Evolutionary conservation across 176 grass and related monocot species (phyloP).

Genomic region (Alopecurus myosuroides): DNA sequence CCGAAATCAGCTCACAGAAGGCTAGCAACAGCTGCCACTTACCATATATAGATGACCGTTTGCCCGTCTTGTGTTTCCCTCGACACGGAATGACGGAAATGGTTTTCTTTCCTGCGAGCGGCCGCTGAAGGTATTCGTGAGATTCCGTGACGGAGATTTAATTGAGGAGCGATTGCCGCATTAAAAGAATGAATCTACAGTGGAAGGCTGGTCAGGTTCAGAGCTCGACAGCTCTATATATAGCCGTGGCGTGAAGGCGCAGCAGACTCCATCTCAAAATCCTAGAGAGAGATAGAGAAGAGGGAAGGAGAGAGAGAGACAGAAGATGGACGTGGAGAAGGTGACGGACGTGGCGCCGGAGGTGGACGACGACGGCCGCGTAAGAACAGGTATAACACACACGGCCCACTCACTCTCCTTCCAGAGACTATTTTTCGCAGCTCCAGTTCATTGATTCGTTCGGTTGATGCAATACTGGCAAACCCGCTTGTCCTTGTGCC

Average conservation of each 20-base stretch:
- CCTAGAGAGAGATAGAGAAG: neutral
- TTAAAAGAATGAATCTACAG: constrained; percentile 53
- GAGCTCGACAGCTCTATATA: constrained; percentile 25
- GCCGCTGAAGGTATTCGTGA: neutral
- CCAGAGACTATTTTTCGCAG: neutral
- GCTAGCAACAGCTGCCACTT: neutral
- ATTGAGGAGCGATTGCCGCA: constrained; percentile 18
- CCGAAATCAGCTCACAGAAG: neutral
- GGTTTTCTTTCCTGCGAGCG: neutral
- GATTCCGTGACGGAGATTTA: constrained; percentile 4
- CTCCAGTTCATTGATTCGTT: neutral
- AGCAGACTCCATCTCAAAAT: neutral
- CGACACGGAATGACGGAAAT: neutral
- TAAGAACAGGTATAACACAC: constrained; percentile 59
- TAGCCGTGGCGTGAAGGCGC: constrained; percentile 1
- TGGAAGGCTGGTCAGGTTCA: constrained; percentile 48
- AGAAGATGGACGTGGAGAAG: constrained; percentile 50
- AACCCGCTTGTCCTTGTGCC: neutral
- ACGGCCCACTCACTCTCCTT: neutral
- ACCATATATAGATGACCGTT: neutral
- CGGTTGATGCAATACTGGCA: neutral
- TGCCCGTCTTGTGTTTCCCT: neutral
- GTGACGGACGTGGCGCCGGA: constrained; percentile 37
- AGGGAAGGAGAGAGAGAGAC: neutral
- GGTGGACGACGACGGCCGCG: constrained; percentile 64